Base-by-base conservation (phyloP, 805 yeast species). In the Monosporozyma yasuniensis region DNA sequence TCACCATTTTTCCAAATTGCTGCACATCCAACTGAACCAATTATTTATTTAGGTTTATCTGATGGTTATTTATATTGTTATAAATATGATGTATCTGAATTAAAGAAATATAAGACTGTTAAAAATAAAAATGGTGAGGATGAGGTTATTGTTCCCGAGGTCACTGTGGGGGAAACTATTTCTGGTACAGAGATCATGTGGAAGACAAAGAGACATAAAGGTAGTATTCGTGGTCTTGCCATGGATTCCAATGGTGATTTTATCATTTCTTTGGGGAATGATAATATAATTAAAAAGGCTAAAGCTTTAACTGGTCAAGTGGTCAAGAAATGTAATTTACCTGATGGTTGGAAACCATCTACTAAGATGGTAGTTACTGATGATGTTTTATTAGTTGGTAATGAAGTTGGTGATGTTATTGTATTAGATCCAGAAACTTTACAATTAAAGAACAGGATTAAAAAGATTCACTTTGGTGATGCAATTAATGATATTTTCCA, bases 191-290 rank as follows among this genome's bases (percentile, higher is more conserved):
- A 67, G 4, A 59, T 75, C 25, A 50, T 66, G 1, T 91, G 99
- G 99, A 78, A 83, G 49, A 90, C 97, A 0, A 86, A 79, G 59
- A 77, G 98, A 62, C 98, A 91, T 63, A 89, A 88, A 64, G 90
- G 88, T 1, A 83, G 95, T 55, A 87, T 95, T 52, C 71, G 99
- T 42, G 78, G 84, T 3, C 69, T 87, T 2, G 70, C 78, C 7
- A 82, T 87, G 64, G 78, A 80, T 35, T 71, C 76, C 1, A 63
- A 67, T 5, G 75, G 75, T n/a, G 74, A 75, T 28, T 65, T 66
- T 50, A 48, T 89, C 0, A 86, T 72, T 59, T 75, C 95, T 0
- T 79, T 81, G 18, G 98, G 98, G 0, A 76, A 85, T 0, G 99
- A 91, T 54, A 78, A 79, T 44, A 78, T 86, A 4, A 70, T 91